A percentile compares a stretch with the other conserved stretches of the same genome.
Conservation (phyloP, 441 rosid genomes). For the Arabidopsis lyrata region DNA sequence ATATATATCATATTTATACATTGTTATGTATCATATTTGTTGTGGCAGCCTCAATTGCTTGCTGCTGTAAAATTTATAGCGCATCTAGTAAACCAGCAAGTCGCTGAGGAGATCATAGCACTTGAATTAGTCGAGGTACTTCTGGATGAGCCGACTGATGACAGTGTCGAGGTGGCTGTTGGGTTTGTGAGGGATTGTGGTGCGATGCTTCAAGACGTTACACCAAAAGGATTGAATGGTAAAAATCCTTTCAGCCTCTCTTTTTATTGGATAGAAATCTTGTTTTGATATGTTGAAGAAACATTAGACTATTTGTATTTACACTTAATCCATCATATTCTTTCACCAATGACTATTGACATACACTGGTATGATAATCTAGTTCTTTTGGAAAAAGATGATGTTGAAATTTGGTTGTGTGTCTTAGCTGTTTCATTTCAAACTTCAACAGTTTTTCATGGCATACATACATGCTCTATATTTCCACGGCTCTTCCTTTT, state of each 20-base stretch:
- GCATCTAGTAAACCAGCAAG: conserved; percentile 93
- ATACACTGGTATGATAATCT: conserved; percentile 11
- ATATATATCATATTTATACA: conserved; percentile 6
- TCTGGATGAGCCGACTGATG: conserved; percentile 81
- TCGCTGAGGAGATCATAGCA: conserved; percentile 86
- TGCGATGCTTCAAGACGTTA: conserved; percentile 82
- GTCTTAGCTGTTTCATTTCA: conserved; percentile 8
- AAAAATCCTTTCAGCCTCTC: conserved; percentile 26
- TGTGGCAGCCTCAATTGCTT: conserved; percentile 79
- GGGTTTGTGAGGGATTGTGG: conserved; percentile 94
- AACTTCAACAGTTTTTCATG: not conserved
- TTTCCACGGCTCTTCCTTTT: conserved; percentile 4
- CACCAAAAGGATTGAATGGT: conserved; percentile 93
- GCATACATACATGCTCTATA: conserved; percentile 2
- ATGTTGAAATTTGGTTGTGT: not conserved
- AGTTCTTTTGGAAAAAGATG: conserved; percentile 5
- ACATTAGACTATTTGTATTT: conserved; percentile 15
- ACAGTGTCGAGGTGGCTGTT: conserved; percentile 96
- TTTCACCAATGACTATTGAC: conserved; percentile 4
- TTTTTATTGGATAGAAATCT: conserved; percentile 13
- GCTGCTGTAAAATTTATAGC: conserved; percentile 93
- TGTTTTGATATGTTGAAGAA: not conserved
- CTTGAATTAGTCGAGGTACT: conserved; percentile 74
- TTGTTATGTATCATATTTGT: conserved; percentile 22
- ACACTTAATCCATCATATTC: conserved; percentile 10